These are phyloP conservation scores for Stygiomarasmius scandens DNA, from an alignment of 1,284 basidiomycete species.

Conservation along the genomic window DNA sequence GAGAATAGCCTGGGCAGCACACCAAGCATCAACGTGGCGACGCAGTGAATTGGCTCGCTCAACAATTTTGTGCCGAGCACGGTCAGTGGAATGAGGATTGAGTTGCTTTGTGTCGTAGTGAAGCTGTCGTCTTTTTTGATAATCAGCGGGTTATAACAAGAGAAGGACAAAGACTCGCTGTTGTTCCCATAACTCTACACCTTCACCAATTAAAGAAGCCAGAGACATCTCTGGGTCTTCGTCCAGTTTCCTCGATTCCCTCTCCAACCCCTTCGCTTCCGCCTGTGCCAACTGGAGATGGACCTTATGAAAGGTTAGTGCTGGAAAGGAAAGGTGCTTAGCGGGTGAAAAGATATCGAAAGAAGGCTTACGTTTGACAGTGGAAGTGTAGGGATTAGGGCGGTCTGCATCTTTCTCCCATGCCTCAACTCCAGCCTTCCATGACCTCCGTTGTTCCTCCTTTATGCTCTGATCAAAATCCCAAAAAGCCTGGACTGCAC, in stretches of 20 bases:
- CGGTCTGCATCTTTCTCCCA: neutral
- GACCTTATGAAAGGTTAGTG: neutral
- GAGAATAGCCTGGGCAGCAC: neutral
- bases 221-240: no score
- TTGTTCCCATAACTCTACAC: neutral
- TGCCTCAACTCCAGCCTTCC: neutral
- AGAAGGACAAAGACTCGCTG: neutral
- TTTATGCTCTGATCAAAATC: neutral
- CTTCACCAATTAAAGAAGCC: neutral
- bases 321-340: no score
- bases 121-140: neutral
- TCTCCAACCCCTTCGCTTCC: neutral
- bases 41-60: neutral
- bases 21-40: neutral
- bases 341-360: neutral
- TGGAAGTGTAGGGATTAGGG: slow-evolving; percentile 1
- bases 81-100: neutral
- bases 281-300: neutral
- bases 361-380: neutral
- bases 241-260: no score
- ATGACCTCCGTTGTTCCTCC: neutral
- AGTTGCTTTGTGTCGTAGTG: no score
- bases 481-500: neutral
- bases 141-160: neutral
- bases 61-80: neutral